Percentiles rank a stretch among this genome's conserved stretches.
Conservation (phyloP, 2,329 filamentous ascomycete species). For the Mycosphaerella sp. region DNA sequence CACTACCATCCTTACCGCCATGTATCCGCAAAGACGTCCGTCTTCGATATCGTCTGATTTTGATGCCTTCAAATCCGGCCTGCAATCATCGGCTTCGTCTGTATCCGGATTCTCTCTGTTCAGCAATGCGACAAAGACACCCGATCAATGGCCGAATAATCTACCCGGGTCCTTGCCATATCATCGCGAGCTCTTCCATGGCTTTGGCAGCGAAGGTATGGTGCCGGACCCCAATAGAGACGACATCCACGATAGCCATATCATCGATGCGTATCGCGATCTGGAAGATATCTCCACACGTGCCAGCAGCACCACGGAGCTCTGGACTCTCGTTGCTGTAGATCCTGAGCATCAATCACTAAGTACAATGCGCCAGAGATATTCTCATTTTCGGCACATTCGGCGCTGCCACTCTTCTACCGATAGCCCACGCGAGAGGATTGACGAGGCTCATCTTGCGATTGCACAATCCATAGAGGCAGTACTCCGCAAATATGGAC, state of each 20-base stretch:
- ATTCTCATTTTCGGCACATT: background rate
- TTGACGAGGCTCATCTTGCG: background rate
- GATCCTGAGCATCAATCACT: background rate
- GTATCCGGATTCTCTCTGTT: slow-evolving; percentile 48
- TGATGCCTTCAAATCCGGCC: slow-evolving; percentile 44
- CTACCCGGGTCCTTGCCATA: background rate
- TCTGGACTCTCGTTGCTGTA: slow-evolving; percentile 15
- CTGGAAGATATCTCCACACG: slow-evolving; percentile 18
- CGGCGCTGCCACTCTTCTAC: background rate
- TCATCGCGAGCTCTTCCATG: background rate
- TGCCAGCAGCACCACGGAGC: slow-evolving; percentile 4
- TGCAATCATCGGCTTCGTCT: slow-evolving; percentile 46
- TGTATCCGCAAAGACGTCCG: slow-evolving; percentile 71
- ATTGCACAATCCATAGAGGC: background rate
- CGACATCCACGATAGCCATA: background rate
- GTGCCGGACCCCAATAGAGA: background rate
- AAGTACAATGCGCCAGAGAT: slow-evolving; percentile 10
- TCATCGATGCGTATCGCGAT: slow-evolving; percentile 18
- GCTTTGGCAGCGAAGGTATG: background rate
- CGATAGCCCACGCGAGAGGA: background rate
- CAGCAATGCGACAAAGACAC: slow-evolving; percentile 27
- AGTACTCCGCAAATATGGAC: slow-evolving; percentile 5
- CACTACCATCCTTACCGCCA: slow-evolving; percentile 70
- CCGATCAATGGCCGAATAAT: background rate
- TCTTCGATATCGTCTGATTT: slow-evolving; percentile 48